Conservation (phyloP, 768 basidiomycete species). For the Pisolithus tinctorius region DNA sequence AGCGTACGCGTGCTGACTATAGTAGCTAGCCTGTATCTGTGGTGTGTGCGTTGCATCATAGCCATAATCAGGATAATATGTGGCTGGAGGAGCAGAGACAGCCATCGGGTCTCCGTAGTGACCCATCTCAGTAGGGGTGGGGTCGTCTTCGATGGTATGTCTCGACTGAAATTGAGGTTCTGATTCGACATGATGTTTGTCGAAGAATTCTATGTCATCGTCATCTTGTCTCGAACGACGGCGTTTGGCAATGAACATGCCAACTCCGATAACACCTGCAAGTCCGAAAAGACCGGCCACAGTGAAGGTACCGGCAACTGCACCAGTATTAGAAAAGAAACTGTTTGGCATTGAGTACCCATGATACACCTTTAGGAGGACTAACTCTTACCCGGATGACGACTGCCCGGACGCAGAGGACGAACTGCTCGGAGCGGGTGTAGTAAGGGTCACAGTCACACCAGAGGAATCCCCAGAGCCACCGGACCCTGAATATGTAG, state of each 20-base stretch:
- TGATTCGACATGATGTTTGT: conserved; percentile 10
- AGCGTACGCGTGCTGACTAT: conserved; percentile 19
- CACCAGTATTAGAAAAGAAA: conserved; percentile 42
- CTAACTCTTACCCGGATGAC: conserved; percentile 17
- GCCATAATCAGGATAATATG: conserved; percentile 20
- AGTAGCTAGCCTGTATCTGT: conserved; percentile 8
- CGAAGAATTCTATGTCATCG: conserved; percentile 25
- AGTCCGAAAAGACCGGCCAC: conserved; percentile 32
- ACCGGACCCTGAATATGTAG: neutral
- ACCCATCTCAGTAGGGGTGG: conserved; percentile 13
- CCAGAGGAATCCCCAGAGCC: neutral
- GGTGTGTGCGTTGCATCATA: conserved; percentile 7
- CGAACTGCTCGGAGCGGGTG: conserved; percentile 1
- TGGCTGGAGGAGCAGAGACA: conserved; percentile 8
- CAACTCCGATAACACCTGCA: conserved; percentile 24
- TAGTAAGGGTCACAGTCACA: neutral
- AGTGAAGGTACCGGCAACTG: conserved; percentile 40
- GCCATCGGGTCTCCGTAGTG: conserved; percentile 18
- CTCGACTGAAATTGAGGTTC: conserved; percentile 8
- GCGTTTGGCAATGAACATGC: conserved; percentile 25
- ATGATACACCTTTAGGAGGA: neutral
- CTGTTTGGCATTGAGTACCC: conserved; percentile 17
- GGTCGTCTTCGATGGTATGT: conserved; percentile 10
- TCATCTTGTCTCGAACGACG: conserved; percentile 19
- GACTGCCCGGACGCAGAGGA: conserved; percentile 10